A percentile compares a stretch with the other conserved stretches of the same genome.
These are phyloP conservation scores for Solanum chmielewskii DNA, from an alignment of 257 asterid species.

Conservation along the genomic window DNA sequence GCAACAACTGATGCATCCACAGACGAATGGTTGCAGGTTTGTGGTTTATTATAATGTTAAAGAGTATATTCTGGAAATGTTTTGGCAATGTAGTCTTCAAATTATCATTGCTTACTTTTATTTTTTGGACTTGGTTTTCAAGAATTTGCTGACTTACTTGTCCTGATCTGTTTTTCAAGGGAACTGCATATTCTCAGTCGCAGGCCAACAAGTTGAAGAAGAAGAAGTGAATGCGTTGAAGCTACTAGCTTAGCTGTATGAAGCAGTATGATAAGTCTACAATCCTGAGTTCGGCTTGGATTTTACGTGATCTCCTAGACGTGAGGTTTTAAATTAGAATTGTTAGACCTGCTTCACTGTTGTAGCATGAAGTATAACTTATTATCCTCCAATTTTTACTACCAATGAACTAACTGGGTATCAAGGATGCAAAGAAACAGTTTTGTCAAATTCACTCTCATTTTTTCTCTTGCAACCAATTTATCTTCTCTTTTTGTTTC, in stretches of 20 bases:
- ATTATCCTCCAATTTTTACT: neutral
- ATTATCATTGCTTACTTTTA: neutral
- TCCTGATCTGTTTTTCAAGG: slow-evolving; percentile 25
- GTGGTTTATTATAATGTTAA: slow-evolving; percentile 4
- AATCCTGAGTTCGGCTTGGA: slow-evolving; percentile 6
- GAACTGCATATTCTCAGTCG: slow-evolving; percentile 75
- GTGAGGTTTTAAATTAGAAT: slow-evolving; percentile 12
- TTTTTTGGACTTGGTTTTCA: neutral
- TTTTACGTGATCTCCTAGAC: slow-evolving; percentile 6
- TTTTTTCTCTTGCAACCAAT: neutral
- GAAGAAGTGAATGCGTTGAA: slow-evolving; percentile 53
- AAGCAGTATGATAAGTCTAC: neutral
- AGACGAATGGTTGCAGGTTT: slow-evolving; percentile 97
- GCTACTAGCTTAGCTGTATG: slow-evolving; percentile 5
- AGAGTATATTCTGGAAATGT: neutral
- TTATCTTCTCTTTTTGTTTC: neutral
- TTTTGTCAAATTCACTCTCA: slow-evolving; percentile 27
- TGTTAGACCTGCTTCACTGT: slow-evolving; percentile 21
- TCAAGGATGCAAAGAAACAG: slow-evolving; percentile 20
- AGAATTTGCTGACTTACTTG: neutral
- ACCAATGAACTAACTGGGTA: slow-evolving; percentile 13
- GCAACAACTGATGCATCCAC: slow-evolving; percentile 71
- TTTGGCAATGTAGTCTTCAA: neutral
- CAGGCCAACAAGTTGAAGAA: slow-evolving; percentile 64
- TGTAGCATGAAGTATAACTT: slow-evolving; percentile 36